Evolutionary conservation across 2,329 filamentous ascomycete species (phyloP).

Genomic region (Beauveria sp.): DNA sequence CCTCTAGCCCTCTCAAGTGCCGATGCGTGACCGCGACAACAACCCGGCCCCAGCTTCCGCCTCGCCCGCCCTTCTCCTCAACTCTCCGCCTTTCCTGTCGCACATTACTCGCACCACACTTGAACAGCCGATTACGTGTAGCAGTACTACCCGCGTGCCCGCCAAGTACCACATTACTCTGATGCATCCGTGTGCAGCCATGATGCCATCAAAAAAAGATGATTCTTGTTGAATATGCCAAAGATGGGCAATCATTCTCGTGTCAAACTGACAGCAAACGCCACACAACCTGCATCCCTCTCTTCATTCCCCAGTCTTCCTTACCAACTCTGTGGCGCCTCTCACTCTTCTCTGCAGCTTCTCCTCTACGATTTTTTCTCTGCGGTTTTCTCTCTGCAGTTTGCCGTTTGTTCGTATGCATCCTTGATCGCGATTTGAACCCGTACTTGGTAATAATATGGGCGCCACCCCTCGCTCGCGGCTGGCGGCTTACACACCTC

Average conservation of each 20-base stretch:
- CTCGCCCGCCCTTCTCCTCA: no score
- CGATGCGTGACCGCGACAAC: no score
- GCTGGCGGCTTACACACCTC: neutral
- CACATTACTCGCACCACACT: slow-evolving; percentile 1
- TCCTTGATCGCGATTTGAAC: no score
- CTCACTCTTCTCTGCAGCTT: neutral
- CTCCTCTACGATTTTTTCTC: neutral
- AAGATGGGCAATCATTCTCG: no score
- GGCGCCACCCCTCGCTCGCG: no score
- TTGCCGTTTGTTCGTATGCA: neutral
- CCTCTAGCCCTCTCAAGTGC: no score
- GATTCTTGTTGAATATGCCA: no score
- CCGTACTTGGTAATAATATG: no score
- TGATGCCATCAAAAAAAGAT: no score
- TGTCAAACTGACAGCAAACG: neutral
- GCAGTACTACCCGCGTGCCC: neutral
- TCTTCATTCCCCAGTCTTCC: neutral
- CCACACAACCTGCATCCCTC: neutral
- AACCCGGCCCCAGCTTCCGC: no score
- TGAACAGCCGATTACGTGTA: neutral
- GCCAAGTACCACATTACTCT: no score
- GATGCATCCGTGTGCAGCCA: no score
- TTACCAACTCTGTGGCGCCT: neutral
- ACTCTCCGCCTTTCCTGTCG: neutral
- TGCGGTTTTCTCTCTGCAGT: neutral